Evolutionary conservation across 805 yeast genomes (phyloP).

Genomic region (Metschnikowia reukaufii): DNA sequence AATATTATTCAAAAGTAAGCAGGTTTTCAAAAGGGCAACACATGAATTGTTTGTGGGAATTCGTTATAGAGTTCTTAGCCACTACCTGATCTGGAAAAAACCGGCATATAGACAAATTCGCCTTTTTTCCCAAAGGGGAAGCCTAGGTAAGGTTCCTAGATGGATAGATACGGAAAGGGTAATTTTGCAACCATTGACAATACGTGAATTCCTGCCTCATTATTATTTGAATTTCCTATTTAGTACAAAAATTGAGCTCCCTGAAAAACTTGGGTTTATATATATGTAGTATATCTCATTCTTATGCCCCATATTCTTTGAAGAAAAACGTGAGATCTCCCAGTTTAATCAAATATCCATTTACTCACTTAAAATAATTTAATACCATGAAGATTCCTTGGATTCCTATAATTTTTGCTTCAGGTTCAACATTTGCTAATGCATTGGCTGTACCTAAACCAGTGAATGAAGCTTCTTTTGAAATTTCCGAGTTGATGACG

Average conservation of each 20-base stretch:
- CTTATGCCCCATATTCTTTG: too few relatives aligned
- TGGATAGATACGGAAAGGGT: conserved; percentile 11
- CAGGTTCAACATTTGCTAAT: conserved; percentile 12
- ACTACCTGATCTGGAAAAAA: conserved; percentile 3
- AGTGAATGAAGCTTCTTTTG: conserved; percentile 16
- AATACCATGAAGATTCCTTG: conserved; percentile 17
- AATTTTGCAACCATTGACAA: conserved; percentile 15
- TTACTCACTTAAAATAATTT: neutral
- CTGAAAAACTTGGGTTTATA: too few relatives aligned
- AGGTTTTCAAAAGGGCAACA: too few relatives aligned
- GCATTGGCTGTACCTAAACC: conserved; percentile 27
- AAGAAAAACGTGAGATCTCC: too few relatives aligned
- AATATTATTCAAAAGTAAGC: too few relatives aligned
- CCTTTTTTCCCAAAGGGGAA: conserved; percentile 4
- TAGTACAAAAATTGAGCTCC: neutral
- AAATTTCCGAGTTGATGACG: conserved; percentile 7
- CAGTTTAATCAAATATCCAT: too few relatives aligned
- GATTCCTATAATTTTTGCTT: conserved; percentile 11
- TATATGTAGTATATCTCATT: too few relatives aligned
- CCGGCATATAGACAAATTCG: neutral
- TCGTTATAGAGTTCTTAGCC: too few relatives aligned
- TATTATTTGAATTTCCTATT: neutral
- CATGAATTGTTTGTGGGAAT: too few relatives aligned
- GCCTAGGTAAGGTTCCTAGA: neutral
- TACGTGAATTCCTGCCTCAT: neutral